phyloP scores from a whole-genome alignment of 2,329 filamentous ascomycete genomes.

The Penicillium hesseltinei region DNA sequence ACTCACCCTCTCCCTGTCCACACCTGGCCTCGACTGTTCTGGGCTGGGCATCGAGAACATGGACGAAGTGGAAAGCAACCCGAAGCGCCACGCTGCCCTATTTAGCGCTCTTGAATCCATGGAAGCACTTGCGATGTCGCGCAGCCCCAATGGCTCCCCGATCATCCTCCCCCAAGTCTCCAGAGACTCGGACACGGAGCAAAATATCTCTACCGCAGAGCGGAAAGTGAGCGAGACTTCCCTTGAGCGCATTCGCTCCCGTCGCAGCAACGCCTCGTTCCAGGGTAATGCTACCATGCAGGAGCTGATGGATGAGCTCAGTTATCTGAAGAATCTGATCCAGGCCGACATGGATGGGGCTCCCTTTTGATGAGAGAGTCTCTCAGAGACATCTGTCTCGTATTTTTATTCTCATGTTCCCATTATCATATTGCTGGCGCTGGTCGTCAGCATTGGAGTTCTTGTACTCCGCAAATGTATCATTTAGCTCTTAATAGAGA shows the following conservation, averaged over 20 bases:
- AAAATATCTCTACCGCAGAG: not conserved
- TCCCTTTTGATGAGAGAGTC: slow-evolving; percentile 14
- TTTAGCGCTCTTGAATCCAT: slow-evolving; percentile 34
- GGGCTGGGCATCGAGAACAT: slow-evolving; percentile 35
- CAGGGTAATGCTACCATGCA: slow-evolving; percentile 43
- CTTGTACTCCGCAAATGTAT: slow-evolving; percentile 1
- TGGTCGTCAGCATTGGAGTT: slow-evolving; percentile 15
- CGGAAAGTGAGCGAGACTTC: slow-evolving; percentile 8
- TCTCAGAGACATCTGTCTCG: not conserved
- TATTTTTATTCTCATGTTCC: not conserved
- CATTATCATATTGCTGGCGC: slow-evolving; percentile 10
- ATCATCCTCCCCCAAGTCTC: slow-evolving; percentile 22
- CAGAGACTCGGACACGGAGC: slow-evolving; percentile 1
- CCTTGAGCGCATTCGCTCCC: slow-evolving; percentile 9
- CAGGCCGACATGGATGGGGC: slow-evolving; percentile 31
- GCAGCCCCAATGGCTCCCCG: slow-evolving; percentile 26
- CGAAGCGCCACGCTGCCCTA: slow-evolving; percentile 39
- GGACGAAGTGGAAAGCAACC: slow-evolving; percentile 35
- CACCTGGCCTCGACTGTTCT: slow-evolving; percentile 29
- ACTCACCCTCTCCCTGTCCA: slow-evolving; percentile 28
- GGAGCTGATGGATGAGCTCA: slow-evolving; percentile 52
- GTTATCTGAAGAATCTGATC: slow-evolving; percentile 52
- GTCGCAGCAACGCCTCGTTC: slow-evolving; percentile 22
- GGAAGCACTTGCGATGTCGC: slow-evolving; percentile 27
- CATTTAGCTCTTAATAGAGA: slow-evolving; percentile 7